These are phyloP conservation scores for Talaromyces wortmannii DNA, from an alignment of 495 filamentous ascomycete genomes.

Conservation along the genomic window DNA sequence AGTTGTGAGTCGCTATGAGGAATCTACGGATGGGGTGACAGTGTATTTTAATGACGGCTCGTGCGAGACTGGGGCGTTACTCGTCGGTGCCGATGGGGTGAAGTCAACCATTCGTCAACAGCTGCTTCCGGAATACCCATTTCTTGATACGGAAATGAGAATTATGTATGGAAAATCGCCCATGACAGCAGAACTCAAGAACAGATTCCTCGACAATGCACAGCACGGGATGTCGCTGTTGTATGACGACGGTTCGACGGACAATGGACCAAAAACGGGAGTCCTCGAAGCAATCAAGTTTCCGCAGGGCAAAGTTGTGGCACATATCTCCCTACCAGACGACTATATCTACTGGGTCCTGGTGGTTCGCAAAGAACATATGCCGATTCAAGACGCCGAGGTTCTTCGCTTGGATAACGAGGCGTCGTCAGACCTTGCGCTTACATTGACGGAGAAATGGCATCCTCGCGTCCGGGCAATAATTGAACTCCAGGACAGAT, in stretches of 20 bases:
- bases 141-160: constrained; percentile 35
- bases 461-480: constrained; percentile 23
- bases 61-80: constrained; percentile 20
- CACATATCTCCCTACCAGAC: constrained; percentile 11
- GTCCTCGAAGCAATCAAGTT: constrained; percentile 29
- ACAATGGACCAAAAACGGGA: constrained; percentile 19
- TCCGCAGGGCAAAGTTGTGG: constrained; percentile 10
- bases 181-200: constrained; percentile 20
- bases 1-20: constrained; percentile 23
- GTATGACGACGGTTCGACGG: constrained; percentile 13
- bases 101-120: constrained; percentile 31
- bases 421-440: constrained; percentile 15
- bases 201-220: constrained; percentile 11
- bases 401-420: constrained; percentile 11
- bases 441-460: constrained; percentile 18
- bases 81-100: constrained; percentile 41
- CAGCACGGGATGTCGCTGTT: constrained; percentile 20
- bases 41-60: constrained; percentile 33
- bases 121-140: constrained; percentile 28
- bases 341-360: constrained; percentile 37
- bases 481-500: constrained; percentile 23
- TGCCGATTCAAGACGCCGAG: constrained; percentile 11
- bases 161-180: constrained; percentile 35
- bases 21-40: constrained; percentile 17
- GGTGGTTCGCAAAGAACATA: constrained; percentile 12